A percentile compares a stretch with the other conserved stretches of the same genome.
Evolutionary conservation across 2,329 filamentous ascomycete species (phyloP).

Genomic region (Graphilbum sp.): DNA sequence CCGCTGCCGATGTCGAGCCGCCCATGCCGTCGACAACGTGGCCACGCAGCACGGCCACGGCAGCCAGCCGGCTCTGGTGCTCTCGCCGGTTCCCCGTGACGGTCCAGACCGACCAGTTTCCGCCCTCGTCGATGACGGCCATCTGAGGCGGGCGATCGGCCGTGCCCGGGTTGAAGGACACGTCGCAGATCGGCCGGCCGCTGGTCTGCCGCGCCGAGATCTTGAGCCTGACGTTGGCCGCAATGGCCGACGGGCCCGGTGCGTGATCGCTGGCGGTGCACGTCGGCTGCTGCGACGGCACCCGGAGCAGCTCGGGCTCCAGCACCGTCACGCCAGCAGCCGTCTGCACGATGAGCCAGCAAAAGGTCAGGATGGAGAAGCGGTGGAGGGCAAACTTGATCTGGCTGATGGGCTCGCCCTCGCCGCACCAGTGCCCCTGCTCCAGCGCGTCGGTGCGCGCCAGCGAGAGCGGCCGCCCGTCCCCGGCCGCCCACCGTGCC

Average conservation of each 20-base stretch:
- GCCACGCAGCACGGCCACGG: slow-evolving; percentile 14
- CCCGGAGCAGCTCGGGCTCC: slow-evolving; percentile 29
- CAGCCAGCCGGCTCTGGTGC: slow-evolving; percentile 17
- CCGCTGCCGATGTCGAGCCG: neutral
- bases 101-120: slow-evolving; percentile 54
- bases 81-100: slow-evolving; percentile 23
- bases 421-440: slow-evolving; percentile 37
- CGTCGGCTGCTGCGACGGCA: slow-evolving; percentile 14
- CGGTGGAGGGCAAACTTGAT: slow-evolving; percentile 30
- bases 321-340: slow-evolving; percentile 33
- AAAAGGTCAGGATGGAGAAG: slow-evolving; percentile 19
- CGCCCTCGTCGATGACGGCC: slow-evolving; percentile 46
- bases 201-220: slow-evolving; percentile 37
- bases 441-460: slow-evolving; percentile 23
- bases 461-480: slow-evolving; percentile 27
- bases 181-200: slow-evolving; percentile 40
- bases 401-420: slow-evolving; percentile 30
- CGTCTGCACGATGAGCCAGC: slow-evolving; percentile 38
- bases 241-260: slow-evolving; percentile 31
- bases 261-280: slow-evolving; percentile 4
- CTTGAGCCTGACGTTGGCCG: slow-evolving; percentile 35
- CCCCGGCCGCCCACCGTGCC: slow-evolving; percentile 36
- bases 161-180: slow-evolving; percentile 43
- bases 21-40: slow-evolving; percentile 18
- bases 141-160: slow-evolving; percentile 39